These are phyloP conservation scores for Penicillium sclerotiorum DNA, from an alignment of 2,329 filamentous ascomycete genomes.

Conservation along the genomic window DNA sequence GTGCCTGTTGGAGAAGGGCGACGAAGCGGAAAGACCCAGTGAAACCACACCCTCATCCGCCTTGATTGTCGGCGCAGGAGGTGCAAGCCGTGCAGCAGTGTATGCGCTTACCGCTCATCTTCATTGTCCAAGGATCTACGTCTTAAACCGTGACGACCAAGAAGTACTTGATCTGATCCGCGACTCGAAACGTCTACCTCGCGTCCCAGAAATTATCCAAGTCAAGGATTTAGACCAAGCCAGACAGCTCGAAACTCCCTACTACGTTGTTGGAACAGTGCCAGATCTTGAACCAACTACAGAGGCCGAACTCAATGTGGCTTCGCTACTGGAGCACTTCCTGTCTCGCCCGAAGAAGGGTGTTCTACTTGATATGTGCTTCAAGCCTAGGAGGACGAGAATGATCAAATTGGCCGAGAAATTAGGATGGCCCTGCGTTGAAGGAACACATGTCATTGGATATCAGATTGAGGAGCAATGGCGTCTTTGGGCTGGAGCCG, in stretches of 20 bases:
- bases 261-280: conserved; percentile 45
- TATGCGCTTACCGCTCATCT: conserved; percentile 17
- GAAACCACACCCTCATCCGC: conserved; percentile 9
- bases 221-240: conserved; percentile 14
- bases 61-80: conserved; percentile 19
- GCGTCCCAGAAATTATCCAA: conserved; percentile 12
- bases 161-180: conserved; percentile 15
- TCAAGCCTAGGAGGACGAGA: conserved; percentile 45
- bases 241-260: conserved; percentile 19
- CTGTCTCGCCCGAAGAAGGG: conserved; percentile 33
- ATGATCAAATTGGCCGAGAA: conserved; percentile 19
- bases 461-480: conserved; percentile 24
- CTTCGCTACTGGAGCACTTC: conserved; percentile 31
- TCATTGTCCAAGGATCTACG: conserved; percentile 15
- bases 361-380: conserved; percentile 48
- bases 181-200: conserved; percentile 12
- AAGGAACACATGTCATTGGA: conserved; percentile 24
- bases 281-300: conserved; percentile 42
- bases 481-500: conserved; percentile 20
- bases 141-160: conserved; percentile 35
- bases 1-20: conserved; percentile 18
- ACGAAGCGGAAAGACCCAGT: conserved; percentile 10
- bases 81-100: conserved; percentile 20
- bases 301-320: conserved; percentile 30
- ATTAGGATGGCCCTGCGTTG: conserved; percentile 17